Conservation (phyloP, 495 filamentous ascomycete species). For the Bryoglossum gracile region DNA sequence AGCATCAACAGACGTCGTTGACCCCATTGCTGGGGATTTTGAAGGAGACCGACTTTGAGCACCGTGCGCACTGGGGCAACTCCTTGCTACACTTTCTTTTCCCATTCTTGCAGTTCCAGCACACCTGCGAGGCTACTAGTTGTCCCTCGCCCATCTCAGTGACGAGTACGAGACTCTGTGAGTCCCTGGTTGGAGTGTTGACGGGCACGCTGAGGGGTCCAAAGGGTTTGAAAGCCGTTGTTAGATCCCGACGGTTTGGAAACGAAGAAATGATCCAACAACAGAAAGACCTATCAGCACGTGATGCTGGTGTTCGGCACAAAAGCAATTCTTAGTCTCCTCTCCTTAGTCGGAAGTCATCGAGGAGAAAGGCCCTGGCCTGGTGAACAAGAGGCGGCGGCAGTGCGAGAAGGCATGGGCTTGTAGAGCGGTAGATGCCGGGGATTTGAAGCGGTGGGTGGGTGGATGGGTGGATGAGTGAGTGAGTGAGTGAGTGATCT, state of each 20-base stretch:
- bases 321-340: no score
- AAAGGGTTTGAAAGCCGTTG: neutral
- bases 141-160: neutral
- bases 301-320: neutral
- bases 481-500: no score
- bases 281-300: neutral
- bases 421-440: no score
- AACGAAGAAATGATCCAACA: no score
- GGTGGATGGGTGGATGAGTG: no score
- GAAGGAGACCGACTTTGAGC: conserved; percentile 24
- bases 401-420: no score
- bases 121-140: conserved; percentile 17
- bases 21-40: neutral
- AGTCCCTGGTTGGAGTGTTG: no score
- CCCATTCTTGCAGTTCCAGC: conserved; percentile 28
- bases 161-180: no score
- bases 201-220: neutral
- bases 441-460: no score
- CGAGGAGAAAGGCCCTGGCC: no score
- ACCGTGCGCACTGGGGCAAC: conserved; percentile 31
- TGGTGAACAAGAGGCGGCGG: no score
- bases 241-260: neutral
- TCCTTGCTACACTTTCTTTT: conserved; percentile 35
- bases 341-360: no score
- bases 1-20: neutral